These are phyloP conservation scores for Cicer arietinum DNA, from an alignment of 306 rosid species.

Conservation along the genomic window DNA sequence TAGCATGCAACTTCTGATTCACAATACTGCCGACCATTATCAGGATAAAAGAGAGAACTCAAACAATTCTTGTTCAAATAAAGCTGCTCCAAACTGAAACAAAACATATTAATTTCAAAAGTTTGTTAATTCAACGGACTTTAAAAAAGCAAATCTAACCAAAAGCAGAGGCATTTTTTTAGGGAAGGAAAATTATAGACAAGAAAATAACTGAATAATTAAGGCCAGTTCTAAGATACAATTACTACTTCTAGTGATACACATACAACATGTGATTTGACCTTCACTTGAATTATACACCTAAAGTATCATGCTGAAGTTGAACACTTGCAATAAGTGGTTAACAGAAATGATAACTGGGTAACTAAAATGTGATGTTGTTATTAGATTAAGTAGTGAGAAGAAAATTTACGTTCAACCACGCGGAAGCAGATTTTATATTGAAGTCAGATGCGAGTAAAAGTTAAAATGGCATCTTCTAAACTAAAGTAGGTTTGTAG, in stretches of 20 bases:
- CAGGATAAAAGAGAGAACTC: slow-evolving; percentile 68
- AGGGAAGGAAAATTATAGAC: slow-evolving; percentile 19
- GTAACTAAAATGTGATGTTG: slow-evolving; percentile 16
- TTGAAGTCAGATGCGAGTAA: slow-evolving; percentile 24
- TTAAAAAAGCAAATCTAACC: slow-evolving; percentile 26
- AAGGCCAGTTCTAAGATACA: slow-evolving; percentile 37
- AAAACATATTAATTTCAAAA: slow-evolving; percentile 43
- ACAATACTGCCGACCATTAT: slow-evolving; percentile 37
- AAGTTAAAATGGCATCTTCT: slow-evolving; percentile 30
- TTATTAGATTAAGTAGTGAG: slow-evolving; percentile 30
- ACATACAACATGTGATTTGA: slow-evolving; percentile 32
- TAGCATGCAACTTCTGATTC: slow-evolving; percentile 49
- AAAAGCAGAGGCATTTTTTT: slow-evolving; percentile 8
- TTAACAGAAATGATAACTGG: background rate
- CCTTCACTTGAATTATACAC: slow-evolving; percentile 35
- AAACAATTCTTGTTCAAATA: slow-evolving; percentile 84
- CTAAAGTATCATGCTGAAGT: slow-evolving; percentile 35
- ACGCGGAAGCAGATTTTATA: slow-evolving; percentile 38
- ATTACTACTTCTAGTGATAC: slow-evolving; percentile 31
- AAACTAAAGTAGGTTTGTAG: slow-evolving; percentile 24
- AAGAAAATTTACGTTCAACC: slow-evolving; percentile 8
- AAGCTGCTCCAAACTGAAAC: slow-evolving; percentile 95
- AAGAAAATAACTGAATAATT: slow-evolving; percentile 22
- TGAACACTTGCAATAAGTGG: slow-evolving; percentile 30
- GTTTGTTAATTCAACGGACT: slow-evolving; percentile 42